These are phyloP conservation scores for Pleurozium schreberi DNA, from an alignment of 225 moss, liverwort and hornwort species.

Conservation along the genomic window DNA sequence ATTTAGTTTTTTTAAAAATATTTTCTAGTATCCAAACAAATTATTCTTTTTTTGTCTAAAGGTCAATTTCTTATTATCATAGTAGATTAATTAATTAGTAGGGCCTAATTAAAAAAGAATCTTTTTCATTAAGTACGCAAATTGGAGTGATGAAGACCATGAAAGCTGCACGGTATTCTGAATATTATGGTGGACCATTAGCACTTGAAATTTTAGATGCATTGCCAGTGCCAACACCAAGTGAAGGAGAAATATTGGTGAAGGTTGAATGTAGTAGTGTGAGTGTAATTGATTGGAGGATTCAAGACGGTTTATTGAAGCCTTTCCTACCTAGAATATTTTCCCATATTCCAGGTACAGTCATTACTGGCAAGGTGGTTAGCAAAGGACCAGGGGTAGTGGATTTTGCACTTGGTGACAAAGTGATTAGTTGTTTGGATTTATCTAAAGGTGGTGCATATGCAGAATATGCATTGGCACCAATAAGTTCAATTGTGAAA, in stretches of 20 bases:
- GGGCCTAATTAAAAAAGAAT: too few relatives aligned
- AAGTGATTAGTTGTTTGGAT: neutral
- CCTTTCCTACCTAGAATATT: neutral
- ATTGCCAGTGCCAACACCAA: neutral
- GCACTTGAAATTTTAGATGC: neutral
- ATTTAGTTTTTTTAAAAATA: neutral
- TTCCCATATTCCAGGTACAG: neutral
- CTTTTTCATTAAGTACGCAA: neutral
- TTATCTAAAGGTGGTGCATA: neutral
- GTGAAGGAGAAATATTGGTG: neutral
- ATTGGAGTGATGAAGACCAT: neutral
- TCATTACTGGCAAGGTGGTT: neutral
- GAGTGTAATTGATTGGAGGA: neutral
- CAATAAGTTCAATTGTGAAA: neutral
- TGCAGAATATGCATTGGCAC: neutral
- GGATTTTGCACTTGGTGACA: neutral
- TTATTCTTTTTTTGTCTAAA: neutral
- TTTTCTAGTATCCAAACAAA: neutral
- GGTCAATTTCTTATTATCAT: rapidly evolving
- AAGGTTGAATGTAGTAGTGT: neutral
- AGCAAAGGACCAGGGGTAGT: neutral
- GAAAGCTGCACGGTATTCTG: neutral
- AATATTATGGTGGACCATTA: neutral
- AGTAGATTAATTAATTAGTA: neutral
- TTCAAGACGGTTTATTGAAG: neutral